Conservation (phyloP, 2,329 filamentous ascomycete genomes). For the Cladosporium velox region DNA sequence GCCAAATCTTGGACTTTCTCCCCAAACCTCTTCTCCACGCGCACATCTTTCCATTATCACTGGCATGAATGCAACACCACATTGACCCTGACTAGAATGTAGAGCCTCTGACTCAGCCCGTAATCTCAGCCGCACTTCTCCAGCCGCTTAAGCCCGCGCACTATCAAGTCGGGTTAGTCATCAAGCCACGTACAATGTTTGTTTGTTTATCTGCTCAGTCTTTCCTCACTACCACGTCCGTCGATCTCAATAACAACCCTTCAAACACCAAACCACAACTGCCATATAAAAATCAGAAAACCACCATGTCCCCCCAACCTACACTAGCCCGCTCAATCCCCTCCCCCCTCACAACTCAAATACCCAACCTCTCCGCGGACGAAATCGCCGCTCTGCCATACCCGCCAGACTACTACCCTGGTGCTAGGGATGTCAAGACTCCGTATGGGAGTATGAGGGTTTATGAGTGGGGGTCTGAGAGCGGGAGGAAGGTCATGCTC, state of each 20-base stretch:
- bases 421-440: conserved; percentile 36
- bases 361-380: conserved; percentile 33
- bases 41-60: neutral
- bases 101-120: neutral
- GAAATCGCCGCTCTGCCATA: conserved; percentile 33
- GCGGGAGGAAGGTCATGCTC: conserved; percentile 36
- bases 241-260: no score
- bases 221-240: no score
- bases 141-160: neutral
- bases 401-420: conserved; percentile 35
- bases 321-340: neutral
- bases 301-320: neutral
- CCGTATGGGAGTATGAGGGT: conserved; percentile 37
- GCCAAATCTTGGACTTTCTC: neutral
- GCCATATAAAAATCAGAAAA: neutral
- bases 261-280: neutral
- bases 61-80: neutral
- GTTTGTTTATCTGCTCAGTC: neutral
- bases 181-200: neutral
- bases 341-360: conserved; percentile 34
- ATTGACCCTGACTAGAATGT: neutral
- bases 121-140: neutral
- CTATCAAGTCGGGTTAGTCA: neutral
- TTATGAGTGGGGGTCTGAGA: conserved; percentile 37
- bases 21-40: neutral